Conservation (phyloP, 1,284 basidiomycete genomes). For the Cryptococcus hybrid region DNA sequence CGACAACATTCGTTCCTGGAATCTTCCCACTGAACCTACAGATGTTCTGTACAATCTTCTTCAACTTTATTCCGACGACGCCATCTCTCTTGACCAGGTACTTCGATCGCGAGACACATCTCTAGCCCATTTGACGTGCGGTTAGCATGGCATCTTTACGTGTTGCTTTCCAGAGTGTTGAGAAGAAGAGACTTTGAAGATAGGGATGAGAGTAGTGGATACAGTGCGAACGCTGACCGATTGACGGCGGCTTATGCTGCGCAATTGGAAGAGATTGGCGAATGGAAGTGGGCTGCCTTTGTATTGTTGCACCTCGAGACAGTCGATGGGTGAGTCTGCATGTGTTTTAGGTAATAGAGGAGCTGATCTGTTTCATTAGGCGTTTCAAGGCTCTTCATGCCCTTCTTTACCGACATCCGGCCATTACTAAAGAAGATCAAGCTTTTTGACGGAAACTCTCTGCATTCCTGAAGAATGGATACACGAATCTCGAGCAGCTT, state of each 20-base stretch:
- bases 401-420: conserved; percentile 71
- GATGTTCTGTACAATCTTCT: conserved; percentile 86
- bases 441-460: conserved; percentile 69
- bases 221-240: conserved; percentile 77
- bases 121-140: conserved; percentile 72
- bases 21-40: conserved; percentile 32
- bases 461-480: conserved; percentile 83
- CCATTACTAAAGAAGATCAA: conserved; percentile 65
- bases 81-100: conserved; percentile 54
- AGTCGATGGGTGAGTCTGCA: conserved; percentile 62
- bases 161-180: conserved; percentile 79
- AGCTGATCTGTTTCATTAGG: conserved; percentile 42
- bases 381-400: conserved; percentile 78
- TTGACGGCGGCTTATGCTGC: conserved; percentile 80
- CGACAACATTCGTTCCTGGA: conserved; percentile 45
- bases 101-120: conserved; percentile 69
- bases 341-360: conserved; percentile 26
- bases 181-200: conserved; percentile 82
- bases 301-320: conserved; percentile 86
- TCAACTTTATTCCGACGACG: conserved; percentile 63
- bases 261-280: conserved; percentile 77
- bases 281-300: conserved; percentile 84
- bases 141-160: conserved; percentile 90
- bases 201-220: conserved; percentile 63
- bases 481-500: conserved; percentile 66